phyloP scores from a whole-genome alignment of 2,329 filamentous ascomycete genomes.

The Pestalotiopsis sp. region DNA sequence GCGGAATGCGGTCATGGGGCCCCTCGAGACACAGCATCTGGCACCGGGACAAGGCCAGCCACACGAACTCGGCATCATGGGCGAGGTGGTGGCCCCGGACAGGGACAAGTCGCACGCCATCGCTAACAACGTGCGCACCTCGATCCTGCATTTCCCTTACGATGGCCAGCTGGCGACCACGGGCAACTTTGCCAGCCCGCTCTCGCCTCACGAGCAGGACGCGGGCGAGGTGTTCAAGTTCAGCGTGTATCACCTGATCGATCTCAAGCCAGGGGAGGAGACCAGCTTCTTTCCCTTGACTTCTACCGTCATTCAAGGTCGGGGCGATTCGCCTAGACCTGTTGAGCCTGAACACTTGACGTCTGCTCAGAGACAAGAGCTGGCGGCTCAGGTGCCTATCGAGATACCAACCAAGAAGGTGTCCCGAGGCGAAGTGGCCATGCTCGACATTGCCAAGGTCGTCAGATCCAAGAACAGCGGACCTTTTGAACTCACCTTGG shows the following conservation, averaged over 20 bases:
- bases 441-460: conserved; percentile 31
- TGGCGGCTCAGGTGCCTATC: neutral
- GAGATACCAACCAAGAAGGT: neutral
- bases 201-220: conserved; percentile 33
- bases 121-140: conserved; percentile 17
- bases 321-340: neutral
- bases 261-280: conserved; percentile 15
- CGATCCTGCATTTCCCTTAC: conserved; percentile 36
- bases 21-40: conserved; percentile 23
- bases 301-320: neutral
- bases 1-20: conserved; percentile 32
- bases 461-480: conserved; percentile 26
- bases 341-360: conserved; percentile 7
- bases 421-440: neutral
- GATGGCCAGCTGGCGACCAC: conserved; percentile 38
- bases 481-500: neutral
- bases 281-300: conserved; percentile 14
- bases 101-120: conserved; percentile 29
- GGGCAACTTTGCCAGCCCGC: conserved; percentile 38
- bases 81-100: conserved; percentile 37
- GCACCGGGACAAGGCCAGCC: neutral
- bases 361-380: conserved; percentile 9
- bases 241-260: conserved; percentile 40
- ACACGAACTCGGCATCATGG: conserved; percentile 38
- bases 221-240: conserved; percentile 32